phyloP scores from a whole-genome alignment of 75 land plant species.

The Chamaecyparis obtusa region DNA sequence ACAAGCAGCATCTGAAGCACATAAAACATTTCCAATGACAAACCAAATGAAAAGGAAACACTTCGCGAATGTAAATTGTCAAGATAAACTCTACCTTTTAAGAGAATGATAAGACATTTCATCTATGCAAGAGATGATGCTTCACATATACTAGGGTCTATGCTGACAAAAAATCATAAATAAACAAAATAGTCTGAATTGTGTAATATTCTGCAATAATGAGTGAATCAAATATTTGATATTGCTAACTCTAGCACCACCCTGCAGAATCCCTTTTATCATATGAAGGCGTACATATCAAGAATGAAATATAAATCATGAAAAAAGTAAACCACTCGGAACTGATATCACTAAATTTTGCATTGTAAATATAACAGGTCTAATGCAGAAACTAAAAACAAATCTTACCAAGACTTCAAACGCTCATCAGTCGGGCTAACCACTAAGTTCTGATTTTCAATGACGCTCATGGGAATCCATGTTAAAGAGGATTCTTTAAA shows the following conservation, averaged over 20 bases:
- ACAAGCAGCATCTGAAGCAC: background rate
- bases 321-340: background rate
- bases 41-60: background rate
- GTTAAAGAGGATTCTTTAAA: constrained; percentile 71
- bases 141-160: background rate
- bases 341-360: background rate
- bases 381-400: background rate
- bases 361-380: background rate
- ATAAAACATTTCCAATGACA: background rate
- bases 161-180: background rate
- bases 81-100: background rate
- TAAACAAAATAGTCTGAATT: background rate
- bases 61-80: background rate
- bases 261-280: background rate
- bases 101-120: background rate
- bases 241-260: background rate
- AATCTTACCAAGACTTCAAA: constrained; percentile 72
- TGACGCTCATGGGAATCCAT: constrained; percentile 91
- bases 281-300: background rate
- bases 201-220: background rate
- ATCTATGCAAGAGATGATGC: background rate
- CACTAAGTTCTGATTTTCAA: constrained; percentile 86
- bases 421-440: constrained; percentile 49
- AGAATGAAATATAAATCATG: background rate
- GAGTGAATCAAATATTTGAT: background rate